phyloP scores from a whole-genome alignment of 768 basidiomycete genomes.

The Coprinopsis sp. region DNA sequence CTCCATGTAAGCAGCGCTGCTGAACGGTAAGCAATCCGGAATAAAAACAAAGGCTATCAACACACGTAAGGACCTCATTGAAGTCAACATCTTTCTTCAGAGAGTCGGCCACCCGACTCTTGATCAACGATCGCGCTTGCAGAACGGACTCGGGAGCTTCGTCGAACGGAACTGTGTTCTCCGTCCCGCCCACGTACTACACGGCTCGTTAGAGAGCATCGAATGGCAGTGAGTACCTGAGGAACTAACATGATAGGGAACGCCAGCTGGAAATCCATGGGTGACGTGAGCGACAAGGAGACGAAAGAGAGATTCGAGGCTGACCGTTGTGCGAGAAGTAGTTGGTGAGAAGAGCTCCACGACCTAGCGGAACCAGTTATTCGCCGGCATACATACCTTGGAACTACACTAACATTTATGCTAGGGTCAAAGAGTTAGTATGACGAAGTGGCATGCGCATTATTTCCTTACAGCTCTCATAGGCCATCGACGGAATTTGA shows the following conservation, averaged over 20 bases:
- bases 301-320: not conserved
- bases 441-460: not conserved
- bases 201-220: not conserved
- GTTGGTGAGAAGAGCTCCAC: constrained; percentile 67
- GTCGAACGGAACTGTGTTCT: constrained; percentile 63
- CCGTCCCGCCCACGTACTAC: constrained; percentile 76
- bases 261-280: constrained; percentile 49
- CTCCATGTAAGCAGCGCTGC: constrained; percentile 76
- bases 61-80: constrained; percentile 70
- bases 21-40: constrained; percentile 2
- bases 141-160: constrained; percentile 54
- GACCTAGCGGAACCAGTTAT: constrained; percentile 37
- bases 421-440: constrained; percentile 30
- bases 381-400: not conserved
- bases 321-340: constrained; percentile 87
- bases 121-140: constrained; percentile 55
- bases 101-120: constrained; percentile 46
- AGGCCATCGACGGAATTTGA: constrained; percentile 71
- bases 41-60: not conserved
- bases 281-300: constrained; percentile 1
- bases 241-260: constrained; percentile 66
- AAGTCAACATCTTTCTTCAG: constrained; percentile 40
- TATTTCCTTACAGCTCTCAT: constrained; percentile 50
- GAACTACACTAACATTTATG: constrained; percentile 53
- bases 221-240: not conserved